phyloP scores from a whole-genome alignment of 2,329 filamentous ascomycete species.

The Colletotrichum sublineola region DNA sequence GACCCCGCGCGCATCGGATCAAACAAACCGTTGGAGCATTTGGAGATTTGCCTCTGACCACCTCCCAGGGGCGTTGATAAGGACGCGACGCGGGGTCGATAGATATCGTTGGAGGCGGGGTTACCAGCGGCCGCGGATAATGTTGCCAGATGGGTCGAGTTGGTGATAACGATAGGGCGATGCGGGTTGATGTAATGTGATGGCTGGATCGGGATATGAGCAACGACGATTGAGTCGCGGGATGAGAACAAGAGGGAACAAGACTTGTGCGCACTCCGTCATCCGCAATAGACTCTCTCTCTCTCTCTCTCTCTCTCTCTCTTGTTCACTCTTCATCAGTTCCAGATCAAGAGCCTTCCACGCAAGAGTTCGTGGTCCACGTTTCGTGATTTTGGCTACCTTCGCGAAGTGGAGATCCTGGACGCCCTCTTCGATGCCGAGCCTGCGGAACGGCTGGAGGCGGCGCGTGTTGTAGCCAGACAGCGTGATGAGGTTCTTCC shows the following conservation, averaged over 20 bases:
- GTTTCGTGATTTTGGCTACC: not conserved
- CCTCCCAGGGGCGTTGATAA: constrained; percentile 27
- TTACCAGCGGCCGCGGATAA: constrained; percentile 1
- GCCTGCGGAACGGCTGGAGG: too few species aligned
- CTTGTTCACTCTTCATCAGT: too few species aligned
- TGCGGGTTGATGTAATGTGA: constrained; percentile 29
- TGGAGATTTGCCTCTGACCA: not conserved
- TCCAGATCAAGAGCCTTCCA: not conserved
- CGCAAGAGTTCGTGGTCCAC: not conserved
- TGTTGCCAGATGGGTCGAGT: not conserved
- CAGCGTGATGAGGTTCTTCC: not conserved
- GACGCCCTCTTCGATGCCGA: too few species aligned
- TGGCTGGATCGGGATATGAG: not conserved
- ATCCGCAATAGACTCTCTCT: not conserved
- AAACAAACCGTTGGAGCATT: constrained; percentile 38
- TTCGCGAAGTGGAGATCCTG: too few species aligned
- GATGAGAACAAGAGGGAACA: not conserved
- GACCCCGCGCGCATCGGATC: not conserved
- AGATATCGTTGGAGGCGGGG: not conserved
- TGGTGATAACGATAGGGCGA: constrained; percentile 10
- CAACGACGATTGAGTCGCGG: not conserved
- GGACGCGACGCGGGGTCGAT: constrained; percentile 30
- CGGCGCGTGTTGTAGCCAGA: not conserved
- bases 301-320: not conserved
- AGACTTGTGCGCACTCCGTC: not conserved